phyloP scores from a whole-genome alignment of 805 yeast species.

The Saccharomycopsis malanga region DNA sequence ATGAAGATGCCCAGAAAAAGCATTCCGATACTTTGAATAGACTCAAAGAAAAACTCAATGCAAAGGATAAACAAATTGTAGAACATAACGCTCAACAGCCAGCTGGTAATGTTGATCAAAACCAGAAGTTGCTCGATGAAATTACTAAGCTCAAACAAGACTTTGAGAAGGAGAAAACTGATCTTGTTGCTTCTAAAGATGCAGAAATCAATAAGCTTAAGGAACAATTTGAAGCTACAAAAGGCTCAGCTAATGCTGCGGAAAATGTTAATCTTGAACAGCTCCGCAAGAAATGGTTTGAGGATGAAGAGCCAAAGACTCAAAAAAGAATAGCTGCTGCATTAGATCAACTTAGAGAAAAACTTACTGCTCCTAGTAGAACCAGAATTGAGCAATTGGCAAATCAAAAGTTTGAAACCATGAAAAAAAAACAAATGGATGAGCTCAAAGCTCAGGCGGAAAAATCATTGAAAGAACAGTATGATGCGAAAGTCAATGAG shows the following conservation, averaged over 20 bases:
- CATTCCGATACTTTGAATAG: slow-evolving; percentile 31
- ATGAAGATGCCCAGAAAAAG: slow-evolving; percentile 32
- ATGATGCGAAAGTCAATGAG: slow-evolving; percentile 8
- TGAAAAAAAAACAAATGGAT: slow-evolving; percentile 21
- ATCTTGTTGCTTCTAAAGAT: background rate
- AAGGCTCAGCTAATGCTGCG: background rate
- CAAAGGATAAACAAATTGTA: slow-evolving; percentile 11
- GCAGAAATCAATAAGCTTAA: slow-evolving; percentile 12
- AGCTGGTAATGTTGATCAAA: slow-evolving; percentile 22
- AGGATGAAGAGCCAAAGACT: slow-evolving; percentile 22
- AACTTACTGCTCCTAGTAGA: slow-evolving; percentile 21
- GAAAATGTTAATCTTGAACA: slow-evolving; percentile 9
- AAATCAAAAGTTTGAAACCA: slow-evolving; percentile 25
- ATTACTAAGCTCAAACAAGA: slow-evolving; percentile 21
- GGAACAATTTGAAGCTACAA: slow-evolving; percentile 1
- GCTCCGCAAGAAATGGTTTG: slow-evolving; percentile 14
- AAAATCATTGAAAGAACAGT: slow-evolving; percentile 10
- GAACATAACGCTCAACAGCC: slow-evolving; percentile 4
- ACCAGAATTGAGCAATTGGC: slow-evolving; percentile 21
- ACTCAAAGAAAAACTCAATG: slow-evolving; percentile 30
- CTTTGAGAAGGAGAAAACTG: slow-evolving; percentile 20
- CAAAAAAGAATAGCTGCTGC: slow-evolving; percentile 13
- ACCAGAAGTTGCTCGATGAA: slow-evolving; percentile 17
- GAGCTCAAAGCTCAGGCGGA: slow-evolving; percentile 9
- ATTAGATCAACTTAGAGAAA: slow-evolving; percentile 23